These are phyloP conservation scores for Podospora pseudopauciseta DNA, from an alignment of 495 filamentous ascomycete species.

Conservation along the genomic window DNA sequence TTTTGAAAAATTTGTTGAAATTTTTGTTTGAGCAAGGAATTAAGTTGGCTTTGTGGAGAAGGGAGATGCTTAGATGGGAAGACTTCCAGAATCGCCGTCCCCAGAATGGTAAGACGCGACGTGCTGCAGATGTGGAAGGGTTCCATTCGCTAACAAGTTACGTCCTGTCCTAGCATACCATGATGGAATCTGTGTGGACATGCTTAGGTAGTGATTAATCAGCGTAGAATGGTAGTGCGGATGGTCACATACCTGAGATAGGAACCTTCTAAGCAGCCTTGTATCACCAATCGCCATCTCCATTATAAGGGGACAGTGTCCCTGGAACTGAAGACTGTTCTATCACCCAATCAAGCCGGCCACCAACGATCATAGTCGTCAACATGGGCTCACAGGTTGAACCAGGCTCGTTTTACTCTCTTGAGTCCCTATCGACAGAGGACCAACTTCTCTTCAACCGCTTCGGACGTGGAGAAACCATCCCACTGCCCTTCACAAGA, in stretches of 20 bases:
- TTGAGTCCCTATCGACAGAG: conserved; percentile 22
- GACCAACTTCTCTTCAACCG: conserved; percentile 27
- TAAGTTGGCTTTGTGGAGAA: too few species aligned
- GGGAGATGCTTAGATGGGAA: too few species aligned
- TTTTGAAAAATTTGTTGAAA: too few species aligned
- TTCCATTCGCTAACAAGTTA: neutral
- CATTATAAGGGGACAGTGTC: too few species aligned
- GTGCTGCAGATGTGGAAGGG: neutral
- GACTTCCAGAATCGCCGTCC: too few species aligned
- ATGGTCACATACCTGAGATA: too few species aligned
- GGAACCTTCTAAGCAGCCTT: too few species aligned
- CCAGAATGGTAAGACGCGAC: too few species aligned
- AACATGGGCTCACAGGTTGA: neutral
- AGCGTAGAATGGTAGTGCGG: neutral
- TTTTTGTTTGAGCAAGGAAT: too few species aligned
- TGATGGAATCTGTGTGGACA: neutral
- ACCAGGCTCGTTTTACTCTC: conserved; percentile 18
- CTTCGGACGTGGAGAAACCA: conserved; percentile 27
- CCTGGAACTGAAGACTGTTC: too few species aligned
- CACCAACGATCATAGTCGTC: neutral
- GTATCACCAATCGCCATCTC: too few species aligned
- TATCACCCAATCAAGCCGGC: too few species aligned
- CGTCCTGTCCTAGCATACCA: neutral
- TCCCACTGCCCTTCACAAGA: conserved; percentile 23
- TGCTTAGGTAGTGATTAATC: neutral